These are phyloP conservation scores for Trichosanthes cucumerina DNA, from an alignment of 306 rosid species.

Conservation along the genomic window DNA sequence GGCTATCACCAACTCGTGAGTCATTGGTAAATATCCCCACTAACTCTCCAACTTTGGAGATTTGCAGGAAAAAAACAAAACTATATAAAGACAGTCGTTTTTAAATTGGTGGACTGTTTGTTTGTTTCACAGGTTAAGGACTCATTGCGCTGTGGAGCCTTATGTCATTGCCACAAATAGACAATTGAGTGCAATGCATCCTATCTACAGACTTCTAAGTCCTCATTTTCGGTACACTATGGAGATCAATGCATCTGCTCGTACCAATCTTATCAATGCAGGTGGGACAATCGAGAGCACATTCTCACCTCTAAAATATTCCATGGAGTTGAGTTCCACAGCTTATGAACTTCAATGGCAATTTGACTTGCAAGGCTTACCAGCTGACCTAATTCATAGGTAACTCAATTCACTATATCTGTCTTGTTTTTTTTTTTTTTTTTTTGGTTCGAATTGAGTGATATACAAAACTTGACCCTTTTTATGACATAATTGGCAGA, in stretches of 20 bases:
- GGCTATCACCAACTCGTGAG: constrained; percentile 68
- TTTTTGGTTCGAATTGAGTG: not conserved
- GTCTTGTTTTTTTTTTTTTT: too few relatives aligned
- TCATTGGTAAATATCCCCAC: constrained; percentile 44
- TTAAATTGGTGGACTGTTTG: not conserved
- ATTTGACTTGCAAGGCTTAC: constrained; percentile 51
- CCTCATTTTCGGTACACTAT: constrained; percentile 86
- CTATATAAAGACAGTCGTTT: not conserved
- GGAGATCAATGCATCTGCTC: constrained; percentile 81
- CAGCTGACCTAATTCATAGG: constrained; percentile 62
- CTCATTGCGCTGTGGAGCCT: constrained; percentile 66
- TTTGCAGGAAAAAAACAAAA: too few relatives aligned
- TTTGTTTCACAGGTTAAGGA: constrained; percentile 45
- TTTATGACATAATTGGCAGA: constrained; percentile 12
- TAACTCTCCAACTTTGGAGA: not conserved
- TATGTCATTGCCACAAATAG: constrained; percentile 64
- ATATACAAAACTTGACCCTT: not conserved
- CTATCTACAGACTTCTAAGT: constrained; percentile 53
- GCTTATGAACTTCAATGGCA: constrained; percentile 57
- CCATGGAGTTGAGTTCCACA: constrained; percentile 36
- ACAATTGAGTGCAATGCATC: constrained; percentile 78
- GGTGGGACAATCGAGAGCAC: constrained; percentile 44
- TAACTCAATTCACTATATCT: not conserved
- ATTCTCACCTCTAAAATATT: constrained; percentile 41
- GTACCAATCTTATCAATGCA: constrained; percentile 41